These are phyloP conservation scores for Shiraia sp. DNA, from an alignment of 2,329 filamentous ascomycete genomes.

Conservation along the genomic window DNA sequence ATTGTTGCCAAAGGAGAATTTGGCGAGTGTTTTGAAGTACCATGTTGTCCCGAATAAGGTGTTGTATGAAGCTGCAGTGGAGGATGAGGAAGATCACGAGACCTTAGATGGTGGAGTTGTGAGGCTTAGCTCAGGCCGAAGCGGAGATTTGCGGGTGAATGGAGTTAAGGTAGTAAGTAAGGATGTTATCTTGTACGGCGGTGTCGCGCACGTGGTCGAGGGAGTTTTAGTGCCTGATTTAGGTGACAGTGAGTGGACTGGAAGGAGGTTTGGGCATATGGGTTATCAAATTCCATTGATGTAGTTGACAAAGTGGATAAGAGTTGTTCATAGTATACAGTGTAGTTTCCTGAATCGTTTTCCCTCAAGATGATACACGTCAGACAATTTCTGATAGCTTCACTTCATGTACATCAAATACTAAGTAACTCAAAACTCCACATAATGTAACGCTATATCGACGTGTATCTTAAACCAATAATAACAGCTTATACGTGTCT, in stretches of 20 bases:
- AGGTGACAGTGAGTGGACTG: background rate
- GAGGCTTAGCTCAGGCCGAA: background rate
- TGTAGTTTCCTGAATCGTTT: no score
- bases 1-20: background rate
- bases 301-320: no score
- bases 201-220: constrained; percentile 1
- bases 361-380: no score
- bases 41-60: constrained; percentile 2
- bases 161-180: background rate
- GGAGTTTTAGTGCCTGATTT: background rate
- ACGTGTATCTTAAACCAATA: no score
- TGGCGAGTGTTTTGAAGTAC: background rate
- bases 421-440: no score
- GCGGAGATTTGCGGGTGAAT: background rate
- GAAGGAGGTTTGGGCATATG: background rate
- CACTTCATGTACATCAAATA: no score
- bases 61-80: background rate
- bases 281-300: no score
- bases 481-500: no score
- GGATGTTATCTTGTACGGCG: constrained; percentile 1
- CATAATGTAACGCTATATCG: no score
- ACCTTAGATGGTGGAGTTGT: background rate
- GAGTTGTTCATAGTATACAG: no score
- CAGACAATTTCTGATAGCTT: no score
- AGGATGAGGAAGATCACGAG: background rate